These are phyloP conservation scores for Apocynum venetum DNA, from an alignment of 257 asterid species.

Conservation along the genomic window DNA sequence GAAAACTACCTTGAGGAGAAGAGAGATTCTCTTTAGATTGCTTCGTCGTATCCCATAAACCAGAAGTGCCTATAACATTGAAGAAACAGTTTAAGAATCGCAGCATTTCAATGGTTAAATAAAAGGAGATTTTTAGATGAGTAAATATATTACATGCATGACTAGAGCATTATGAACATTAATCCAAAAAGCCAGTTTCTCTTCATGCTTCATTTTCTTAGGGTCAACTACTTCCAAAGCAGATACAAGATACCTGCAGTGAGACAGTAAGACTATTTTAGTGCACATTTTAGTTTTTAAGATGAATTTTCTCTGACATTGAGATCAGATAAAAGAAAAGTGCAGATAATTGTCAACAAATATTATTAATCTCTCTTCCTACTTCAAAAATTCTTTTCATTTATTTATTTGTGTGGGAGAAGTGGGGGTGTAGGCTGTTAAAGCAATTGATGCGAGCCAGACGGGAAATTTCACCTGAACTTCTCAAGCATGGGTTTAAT, in stretches of 20 bases:
- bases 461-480: conserved; percentile 40
- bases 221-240: conserved; percentile 64
- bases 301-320: background rate
- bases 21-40: conserved; percentile 59
- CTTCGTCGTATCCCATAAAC: conserved; percentile 72
- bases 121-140: background rate
- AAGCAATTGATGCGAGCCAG: background rate
- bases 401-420: background rate
- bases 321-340: background rate
- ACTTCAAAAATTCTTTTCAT: background rate
- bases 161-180: conserved; percentile 87
- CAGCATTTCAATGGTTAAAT: background rate
- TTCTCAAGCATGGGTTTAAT: conserved; percentile 52
- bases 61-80: conserved; percentile 57
- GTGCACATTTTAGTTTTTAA: background rate
- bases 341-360: background rate
- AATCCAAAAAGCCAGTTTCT: conserved; percentile 91
- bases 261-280: background rate
- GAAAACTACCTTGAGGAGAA: conserved; percentile 58
- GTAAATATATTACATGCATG: conserved; percentile 70
- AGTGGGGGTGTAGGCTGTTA: background rate
- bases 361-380: background rate
- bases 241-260: conserved; percentile 62
- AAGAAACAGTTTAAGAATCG: background rate
- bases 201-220: conserved; percentile 62